Evolutionary conservation across 164 flowering plant genomes (phyloP), one percentile per base, ranked within the genome.

Genomic region (Vitis rupestris): DNA sequence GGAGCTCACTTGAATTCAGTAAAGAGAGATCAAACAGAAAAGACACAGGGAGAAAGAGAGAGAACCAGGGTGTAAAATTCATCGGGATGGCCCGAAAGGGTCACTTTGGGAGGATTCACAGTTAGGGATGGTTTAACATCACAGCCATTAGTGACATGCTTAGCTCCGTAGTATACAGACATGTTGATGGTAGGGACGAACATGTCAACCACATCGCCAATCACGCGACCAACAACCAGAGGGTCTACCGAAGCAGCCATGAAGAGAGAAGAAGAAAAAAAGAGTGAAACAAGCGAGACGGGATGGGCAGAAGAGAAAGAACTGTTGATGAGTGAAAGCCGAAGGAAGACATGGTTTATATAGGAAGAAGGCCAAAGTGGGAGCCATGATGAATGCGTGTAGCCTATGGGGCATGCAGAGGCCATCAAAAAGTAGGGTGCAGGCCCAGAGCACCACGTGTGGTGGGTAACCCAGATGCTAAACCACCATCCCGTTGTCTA

Each of bases 201-300:
- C 89, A 86, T 85, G 78, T 88, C 97, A 8, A 92, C 84, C 3
- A 92, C 97, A 52, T 92, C 97, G 0, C 93, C 97, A 1, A 92
- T 84, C 51, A 92, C 91, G 9, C 86, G 63, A 1, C 93, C 90
- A 4, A 90, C 87, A 0, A 90, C 90, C 3, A 88, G 66, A 0
- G 88, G 92, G 74, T 92, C 89, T 29, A 86, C 84, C 2, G 82
- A 80, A 2, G 75, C 63, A 64, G 82, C 82, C 85, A 83, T 80
- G 44, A 31, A 6, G 23, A 63, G 3, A 15, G 9, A 11, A 6
- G 7, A 50, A 50, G 30, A 8, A 14, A 17, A 55, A 54, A 59
- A 9, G 11, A 52, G 23, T 51, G 37, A 27, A 49, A 31, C 51
- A 61, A 23, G 1, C 27, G 27, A 23, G 27, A 23, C 27, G 27